Conservation (phyloP, 108 stramenopile species). For the Craspedostauros australis region DNA sequence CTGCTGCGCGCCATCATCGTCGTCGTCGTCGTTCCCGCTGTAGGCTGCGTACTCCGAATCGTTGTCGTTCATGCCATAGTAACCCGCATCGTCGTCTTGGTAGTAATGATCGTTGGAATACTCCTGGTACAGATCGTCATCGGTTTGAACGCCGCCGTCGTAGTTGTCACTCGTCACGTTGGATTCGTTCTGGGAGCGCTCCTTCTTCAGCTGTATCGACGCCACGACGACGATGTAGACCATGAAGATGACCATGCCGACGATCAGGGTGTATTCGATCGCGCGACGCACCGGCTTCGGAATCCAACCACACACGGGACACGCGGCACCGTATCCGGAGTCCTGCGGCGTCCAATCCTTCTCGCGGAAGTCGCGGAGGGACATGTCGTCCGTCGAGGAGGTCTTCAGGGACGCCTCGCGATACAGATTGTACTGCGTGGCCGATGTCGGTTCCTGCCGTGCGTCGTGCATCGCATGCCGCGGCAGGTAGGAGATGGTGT, state of each 20-base stretch:
- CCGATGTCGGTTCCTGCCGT: no score
- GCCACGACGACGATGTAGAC: conserved; percentile 38
- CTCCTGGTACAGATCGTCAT: conserved; percentile 6
- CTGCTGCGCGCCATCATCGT: neutral
- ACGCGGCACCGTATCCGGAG: conserved; percentile 62
- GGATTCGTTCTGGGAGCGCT: neutral
- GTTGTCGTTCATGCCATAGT: conserved; percentile 1
- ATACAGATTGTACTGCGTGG: no score
- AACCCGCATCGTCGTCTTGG: conserved; percentile 8
- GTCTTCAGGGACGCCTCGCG: no score
- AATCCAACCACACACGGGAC: conserved; percentile 62
- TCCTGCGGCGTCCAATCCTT: conserved; percentile 63
- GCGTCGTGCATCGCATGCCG: no score
- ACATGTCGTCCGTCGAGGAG: conserved; percentile 10
- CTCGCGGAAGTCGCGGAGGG: conserved; percentile 29
- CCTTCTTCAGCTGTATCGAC: conserved; percentile 31
- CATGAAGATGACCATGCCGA: conserved; percentile 24
- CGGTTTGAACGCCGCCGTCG: conserved; percentile 4
- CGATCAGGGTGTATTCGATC: conserved; percentile 48
- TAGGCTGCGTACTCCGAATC: conserved; percentile 5
- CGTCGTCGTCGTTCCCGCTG: conserved; percentile 1
- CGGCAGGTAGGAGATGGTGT: no score
- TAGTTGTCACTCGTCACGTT: neutral
- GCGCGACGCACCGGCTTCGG: conserved; percentile 45
- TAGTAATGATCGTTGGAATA: conserved; percentile 4